Evolutionary conservation across 2,329 filamentous ascomycete species (phyloP), one percentile per base, ranked within the genome.

Genomic region (Pestalotiopsis sp.): DNA sequence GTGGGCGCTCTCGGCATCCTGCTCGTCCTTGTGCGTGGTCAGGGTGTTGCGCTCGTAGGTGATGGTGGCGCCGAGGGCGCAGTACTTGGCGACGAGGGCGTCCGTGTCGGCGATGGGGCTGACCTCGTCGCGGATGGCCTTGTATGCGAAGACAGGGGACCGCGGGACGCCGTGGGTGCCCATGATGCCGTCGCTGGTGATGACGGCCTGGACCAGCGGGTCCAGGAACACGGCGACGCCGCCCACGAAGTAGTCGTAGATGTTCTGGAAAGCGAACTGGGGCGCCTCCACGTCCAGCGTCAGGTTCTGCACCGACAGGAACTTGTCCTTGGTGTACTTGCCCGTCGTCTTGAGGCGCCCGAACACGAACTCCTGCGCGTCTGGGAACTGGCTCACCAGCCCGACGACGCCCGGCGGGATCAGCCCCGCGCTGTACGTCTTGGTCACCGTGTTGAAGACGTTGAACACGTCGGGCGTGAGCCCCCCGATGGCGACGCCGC

Each of bases 401-500:
- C 81, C 80, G n/a, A 81, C 72, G 27, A 80, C 73, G 3, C 72
- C 75, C 4, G 73, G 72, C 7, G 81, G 78, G 12, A 80, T 69
- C 12, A 83, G 73, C 3, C 80, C 81, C 0, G 79, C 71, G 31
- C 73, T 78, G 2, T 65, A 25, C 3, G 71, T 71, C 2, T 78
- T 78, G 23, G 81, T 80, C 12, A 81, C 73, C 0, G 75, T 68
- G 3, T 74, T 56, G 1, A 86, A 66, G 9, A 82, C 80, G 2
- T 72, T 77, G 1, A 76, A 77, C 11, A 83, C 72, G 31, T 85
- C 83, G 0, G 84, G 79, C 0, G 83, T 80, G 4, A 84, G 70
- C 0, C 86, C 86, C 3, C 87, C 86, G 0, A 88, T 70, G 0
- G 84, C 86, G 1, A 81, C 83, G 2, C 85, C 86, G 1, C 77